These are phyloP conservation scores for Pseudogymnoascus sp. DNA, from an alignment of 2,329 filamentous ascomycete genomes.

Conservation along the genomic window DNA sequence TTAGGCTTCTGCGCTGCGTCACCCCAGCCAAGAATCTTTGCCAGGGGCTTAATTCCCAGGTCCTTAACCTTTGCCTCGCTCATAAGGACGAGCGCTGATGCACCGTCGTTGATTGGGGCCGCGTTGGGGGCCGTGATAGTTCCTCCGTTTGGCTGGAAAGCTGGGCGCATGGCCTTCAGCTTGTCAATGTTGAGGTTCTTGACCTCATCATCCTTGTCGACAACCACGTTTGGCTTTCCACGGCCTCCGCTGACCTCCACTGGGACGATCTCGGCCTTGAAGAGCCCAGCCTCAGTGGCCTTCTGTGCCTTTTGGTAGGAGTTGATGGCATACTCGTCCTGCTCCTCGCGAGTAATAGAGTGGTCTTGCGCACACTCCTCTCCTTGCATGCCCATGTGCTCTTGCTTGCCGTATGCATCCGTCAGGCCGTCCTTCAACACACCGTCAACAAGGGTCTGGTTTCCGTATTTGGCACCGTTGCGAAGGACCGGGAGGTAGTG, in stretches of 20 bases:
- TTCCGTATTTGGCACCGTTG: conserved; percentile 85
- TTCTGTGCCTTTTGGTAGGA: conserved; percentile 90
- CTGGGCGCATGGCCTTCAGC: conserved; percentile 75
- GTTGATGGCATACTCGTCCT: conserved; percentile 93
- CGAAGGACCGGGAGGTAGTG: conserved; percentile 90
- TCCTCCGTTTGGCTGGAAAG: conserved; percentile 69
- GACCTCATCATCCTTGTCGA: conserved; percentile 88
- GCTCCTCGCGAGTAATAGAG: conserved; percentile 69
- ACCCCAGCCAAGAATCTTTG: conserved; percentile 95
- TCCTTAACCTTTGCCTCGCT: conserved; percentile 92
- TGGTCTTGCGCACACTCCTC: conserved; percentile 89
- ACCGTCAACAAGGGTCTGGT: conserved; percentile 81
- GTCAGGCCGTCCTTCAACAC: conserved; percentile 91
- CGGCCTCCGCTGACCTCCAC: conserved; percentile 80
- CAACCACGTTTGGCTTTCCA: conserved; percentile 74
- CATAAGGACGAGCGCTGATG: conserved; percentile 83
- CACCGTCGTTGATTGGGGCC: conserved; percentile 91
- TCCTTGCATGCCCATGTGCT: conserved; percentile 90
- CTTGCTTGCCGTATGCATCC: conserved; percentile 82
- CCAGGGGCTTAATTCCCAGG: conserved; percentile 81
- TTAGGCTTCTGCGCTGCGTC: conserved; percentile 85
- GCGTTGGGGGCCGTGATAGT: conserved; percentile 96
- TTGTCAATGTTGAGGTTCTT: conserved; percentile 87
- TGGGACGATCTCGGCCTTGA: conserved; percentile 79
- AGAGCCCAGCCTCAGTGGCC: conserved; percentile 71